Base-by-base conservation (phyloP, 2,329 filamentous ascomycete genomes). In the Periglandula ipomoeae region DNA sequence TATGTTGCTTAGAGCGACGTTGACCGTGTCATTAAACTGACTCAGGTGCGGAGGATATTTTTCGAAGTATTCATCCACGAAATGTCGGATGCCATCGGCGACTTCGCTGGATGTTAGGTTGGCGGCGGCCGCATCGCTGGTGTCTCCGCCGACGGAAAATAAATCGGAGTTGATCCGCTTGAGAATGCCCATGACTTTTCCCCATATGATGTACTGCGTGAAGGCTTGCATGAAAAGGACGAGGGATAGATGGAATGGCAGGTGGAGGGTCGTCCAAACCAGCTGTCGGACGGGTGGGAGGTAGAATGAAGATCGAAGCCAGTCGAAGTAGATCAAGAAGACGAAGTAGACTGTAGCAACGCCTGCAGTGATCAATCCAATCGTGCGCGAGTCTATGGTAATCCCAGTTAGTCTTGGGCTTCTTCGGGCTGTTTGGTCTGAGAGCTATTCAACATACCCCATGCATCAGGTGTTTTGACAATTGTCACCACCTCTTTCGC, bases 171-270 rank as follows among this genome's bases (percentile, higher is more conserved):
- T 47, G 6, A 65, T 22, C 17, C 55, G 42, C 5, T 53, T 50
- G 11, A 64, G 27, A 2, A 60, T 58, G 23, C 70, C 61, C 15
- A 66, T 52, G 17, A 71, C 60, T 51, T 72, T 71, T 22, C 63
- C 64, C 65, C 68, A 73, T 46, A 70, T 65, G 47, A 74, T 63
- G 43, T 83, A 74, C 53, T 84, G 79, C 6, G 78, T 79, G 35
- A 73, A 69, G 13, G 78, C 81, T 56, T 84, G 80, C 40, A 82
- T 74, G n/a, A 83, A 73, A 6, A 85, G 72, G 13, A 82, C 74
- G 27, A 85, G 72, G 5, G 76, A 67, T 2, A 84, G 70, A 54
- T 85, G 80, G 55, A 84, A 78, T 0, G 81, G 81, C 51, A 83
- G 78, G 62, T 84, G 81, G 1, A 79, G 60, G 2, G 70, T 49